Conservation (phyloP, 2,329 filamentous ascomycete genomes). For the Scortechinia acanthostroma region DNA sequence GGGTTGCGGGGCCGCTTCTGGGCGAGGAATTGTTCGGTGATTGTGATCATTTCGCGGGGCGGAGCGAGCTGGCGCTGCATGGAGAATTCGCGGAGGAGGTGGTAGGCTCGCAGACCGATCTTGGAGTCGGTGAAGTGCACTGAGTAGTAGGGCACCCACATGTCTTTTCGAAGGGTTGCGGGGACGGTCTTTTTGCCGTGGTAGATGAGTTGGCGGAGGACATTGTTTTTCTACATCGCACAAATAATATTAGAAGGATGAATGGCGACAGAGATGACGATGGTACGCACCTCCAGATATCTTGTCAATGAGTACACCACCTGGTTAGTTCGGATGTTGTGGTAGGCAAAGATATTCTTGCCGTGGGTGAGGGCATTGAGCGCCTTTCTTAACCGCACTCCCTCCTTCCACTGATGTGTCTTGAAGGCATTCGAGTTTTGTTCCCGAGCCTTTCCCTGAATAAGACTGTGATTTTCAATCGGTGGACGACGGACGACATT, state of each 20-base stretch:
- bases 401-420: constrained; percentile 22
- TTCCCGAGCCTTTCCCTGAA: constrained; percentile 28
- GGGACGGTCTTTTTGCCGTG: constrained; percentile 59
- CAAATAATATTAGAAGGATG: not conserved
- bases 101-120: constrained; percentile 44
- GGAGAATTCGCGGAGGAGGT: constrained; percentile 51
- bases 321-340: constrained; percentile 53
- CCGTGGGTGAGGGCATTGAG: constrained; percentile 38
- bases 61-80: constrained; percentile 46
- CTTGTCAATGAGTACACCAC: constrained; percentile 54
- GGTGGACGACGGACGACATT: constrained; percentile 21
- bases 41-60: constrained; percentile 28
- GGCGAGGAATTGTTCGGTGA: constrained; percentile 29
- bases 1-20: constrained; percentile 25
- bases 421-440: constrained; percentile 30
- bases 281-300: constrained; percentile 38
- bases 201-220: constrained; percentile 49
- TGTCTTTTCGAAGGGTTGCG: constrained; percentile 46
- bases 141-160: constrained; percentile 53
- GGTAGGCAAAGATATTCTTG: constrained; percentile 55
- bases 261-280: not conserved
- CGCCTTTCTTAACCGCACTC: constrained; percentile 29
- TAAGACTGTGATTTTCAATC: constrained; percentile 12
- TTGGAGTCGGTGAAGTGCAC: constrained; percentile 40
- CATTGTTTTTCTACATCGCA: constrained; percentile 32